phyloP scores from a whole-genome alignment of 2,329 filamentous ascomycete genomes.

The Myriosclerotinia curreyana region DNA sequence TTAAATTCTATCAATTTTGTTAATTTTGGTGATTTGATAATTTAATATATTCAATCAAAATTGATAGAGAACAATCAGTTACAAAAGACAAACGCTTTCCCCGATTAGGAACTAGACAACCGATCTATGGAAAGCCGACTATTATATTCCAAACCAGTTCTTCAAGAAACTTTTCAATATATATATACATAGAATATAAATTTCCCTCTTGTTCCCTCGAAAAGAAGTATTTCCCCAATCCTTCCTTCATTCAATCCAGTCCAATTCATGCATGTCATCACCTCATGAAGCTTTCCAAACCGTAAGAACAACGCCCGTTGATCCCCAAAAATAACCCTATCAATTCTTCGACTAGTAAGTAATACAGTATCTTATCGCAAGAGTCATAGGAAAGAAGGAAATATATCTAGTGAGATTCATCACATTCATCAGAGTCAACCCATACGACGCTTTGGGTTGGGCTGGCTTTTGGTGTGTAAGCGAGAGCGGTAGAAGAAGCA shows the following conservation, averaged over 20 bases:
- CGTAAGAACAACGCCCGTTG: not conserved
- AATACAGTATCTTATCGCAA: no score
- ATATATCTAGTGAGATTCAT: not conserved
- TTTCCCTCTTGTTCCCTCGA: no score
- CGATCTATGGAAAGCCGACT: no score
- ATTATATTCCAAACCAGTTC: not conserved
- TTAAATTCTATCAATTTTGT: no score
- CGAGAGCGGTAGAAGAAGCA: not conserved
- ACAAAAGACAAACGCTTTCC: no score
- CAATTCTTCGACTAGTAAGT: no score
- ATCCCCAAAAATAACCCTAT: no score
- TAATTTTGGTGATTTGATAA: no score
- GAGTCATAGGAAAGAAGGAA: not conserved
- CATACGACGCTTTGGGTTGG: not conserved
- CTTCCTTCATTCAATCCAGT: not conserved
- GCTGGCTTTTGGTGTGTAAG: not conserved
- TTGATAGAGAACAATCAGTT: no score
- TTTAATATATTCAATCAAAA: no score
- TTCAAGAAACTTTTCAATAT: not conserved
- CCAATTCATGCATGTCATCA: not conserved
- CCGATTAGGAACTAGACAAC: no score
- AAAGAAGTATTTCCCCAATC: not conserved
- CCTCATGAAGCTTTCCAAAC: not conserved
- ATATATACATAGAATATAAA: not conserved
- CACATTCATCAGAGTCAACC: constrained; percentile 14